Base-by-base conservation (phyloP, 2,329 filamentous ascomycete species). In the Ceratocystis huliohia region DNA sequence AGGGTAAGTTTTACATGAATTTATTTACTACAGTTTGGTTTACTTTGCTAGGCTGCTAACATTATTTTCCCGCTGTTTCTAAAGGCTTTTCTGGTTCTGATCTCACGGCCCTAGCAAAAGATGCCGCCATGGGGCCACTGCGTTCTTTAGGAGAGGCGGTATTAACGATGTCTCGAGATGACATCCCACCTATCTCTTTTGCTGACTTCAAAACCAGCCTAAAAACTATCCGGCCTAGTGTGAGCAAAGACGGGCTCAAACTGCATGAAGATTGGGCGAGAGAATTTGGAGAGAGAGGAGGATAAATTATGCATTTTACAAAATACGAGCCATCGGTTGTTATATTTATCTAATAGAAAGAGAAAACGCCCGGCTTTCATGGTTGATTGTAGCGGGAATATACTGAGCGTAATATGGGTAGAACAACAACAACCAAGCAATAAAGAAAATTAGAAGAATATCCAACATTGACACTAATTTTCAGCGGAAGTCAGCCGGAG, bases 71-170 rank as follows among this genome's bases (percentile, higher is more conserved):
- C 37, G 37, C 13, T 41, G 37, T 13, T 66, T 7, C 20, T 2
- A 28, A 53, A 96, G 92, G 91, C n/a, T 99, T 96, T 77, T 96
- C 91, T 7, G 94, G 94, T 57, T 96, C 91, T 1, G 94, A 99
- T 73, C 96, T 99, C 70, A 97, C 94, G 25, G 92, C 94, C 1
- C 80, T 99, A 7, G 94, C 94, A 6, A 99, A 99, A 76, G 94
- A 99, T 74, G 94, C 94, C 7, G 94, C 94, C 2, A 99, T 99
- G 94, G 93, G 94, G 0, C 94, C 94, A 0, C 79, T 99, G 13
- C 84, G 94, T 41, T 93, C 91, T 65, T 79, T 97, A 1, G 94
- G 94, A 30, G 94, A 97, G 74, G 90, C 88, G 50, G 78, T 99
- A 37, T 80, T 99, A 44, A 86, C 89, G 70, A 97, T 95, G 81